phyloP scores from a whole-genome alignment of 768 basidiomycete genomes.

The Boletus vermiculosoides region DNA sequence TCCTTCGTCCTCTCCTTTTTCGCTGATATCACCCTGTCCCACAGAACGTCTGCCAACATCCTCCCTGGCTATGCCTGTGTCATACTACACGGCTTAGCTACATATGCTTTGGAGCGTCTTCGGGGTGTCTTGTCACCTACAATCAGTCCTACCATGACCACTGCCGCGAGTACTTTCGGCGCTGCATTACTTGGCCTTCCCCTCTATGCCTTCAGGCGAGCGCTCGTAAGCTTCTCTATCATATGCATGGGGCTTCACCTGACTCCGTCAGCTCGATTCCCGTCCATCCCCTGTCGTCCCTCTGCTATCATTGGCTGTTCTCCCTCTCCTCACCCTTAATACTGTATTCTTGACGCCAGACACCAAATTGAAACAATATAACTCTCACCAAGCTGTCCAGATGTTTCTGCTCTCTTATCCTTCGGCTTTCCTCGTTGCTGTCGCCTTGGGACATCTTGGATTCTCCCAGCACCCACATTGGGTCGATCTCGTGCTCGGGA shows the following conservation, averaged over 20 bases:
- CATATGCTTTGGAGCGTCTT: constrained; percentile 63
- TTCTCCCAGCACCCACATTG: constrained; percentile 61
- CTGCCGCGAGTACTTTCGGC: constrained; percentile 57
- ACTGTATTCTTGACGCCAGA: constrained; percentile 60
- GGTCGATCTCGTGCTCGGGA: constrained; percentile 57
- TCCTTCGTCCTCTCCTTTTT: constrained; percentile 57
- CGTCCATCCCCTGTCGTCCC: constrained; percentile 54
- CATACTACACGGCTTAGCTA: constrained; percentile 54
- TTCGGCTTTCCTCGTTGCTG: constrained; percentile 45
- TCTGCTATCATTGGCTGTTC: constrained; percentile 51
- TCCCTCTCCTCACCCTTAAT: constrained; percentile 63
- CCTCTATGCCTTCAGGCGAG: constrained; percentile 58
- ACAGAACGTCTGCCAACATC: constrained; percentile 38
- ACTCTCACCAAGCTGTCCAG: constrained; percentile 51
- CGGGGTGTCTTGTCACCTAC: constrained; percentile 55
- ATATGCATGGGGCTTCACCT: constrained; percentile 3
- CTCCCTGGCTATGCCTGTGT: constrained; percentile 70
- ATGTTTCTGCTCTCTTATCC: constrained; percentile 61
- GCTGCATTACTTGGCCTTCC: constrained; percentile 63
- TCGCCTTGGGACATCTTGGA: constrained; percentile 55
- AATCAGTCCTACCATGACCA: constrained; percentile 54
- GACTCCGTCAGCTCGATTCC: constrained; percentile 43
- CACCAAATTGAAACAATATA: constrained; percentile 45
- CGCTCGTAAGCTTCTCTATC: constrained; percentile 46
- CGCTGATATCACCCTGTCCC: constrained; percentile 49